Conservation (phyloP, 305 asterid genomes). For the Ilex paraguariensis region DNA sequence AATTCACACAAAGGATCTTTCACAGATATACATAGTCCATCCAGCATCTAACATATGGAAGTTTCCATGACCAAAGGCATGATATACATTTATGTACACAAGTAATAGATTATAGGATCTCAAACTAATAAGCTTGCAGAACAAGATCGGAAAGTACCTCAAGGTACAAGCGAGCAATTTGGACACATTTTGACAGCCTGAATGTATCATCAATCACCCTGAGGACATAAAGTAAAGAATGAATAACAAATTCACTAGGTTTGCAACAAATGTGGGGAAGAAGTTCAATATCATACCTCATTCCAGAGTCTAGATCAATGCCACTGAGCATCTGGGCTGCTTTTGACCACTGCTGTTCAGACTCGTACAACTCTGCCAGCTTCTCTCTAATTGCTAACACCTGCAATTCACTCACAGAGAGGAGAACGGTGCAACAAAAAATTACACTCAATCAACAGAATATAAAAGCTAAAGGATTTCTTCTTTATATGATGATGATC, state of each 20-base stretch:
- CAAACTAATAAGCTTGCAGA: conserved; percentile 3
- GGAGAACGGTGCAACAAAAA: neutral
- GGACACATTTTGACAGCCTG: conserved; percentile 87
- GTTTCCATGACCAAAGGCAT: conserved; percentile 4
- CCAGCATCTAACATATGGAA: conserved; percentile 9
- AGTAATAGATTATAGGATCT: neutral
- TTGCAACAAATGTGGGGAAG: neutral
- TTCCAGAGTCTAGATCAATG: conserved; percentile 96
- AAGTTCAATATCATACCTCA: conserved; percentile 55
- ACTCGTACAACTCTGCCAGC: conserved; percentile 88
- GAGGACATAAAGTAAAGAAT: conserved; percentile 21
- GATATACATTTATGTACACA: too few relatives aligned
- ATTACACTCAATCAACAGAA: neutral
- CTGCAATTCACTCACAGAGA: conserved; percentile 24
- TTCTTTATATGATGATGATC: neutral
- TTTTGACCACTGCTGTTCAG: conserved; percentile 91
- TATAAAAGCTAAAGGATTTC: neutral
- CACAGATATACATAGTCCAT: too few relatives aligned
- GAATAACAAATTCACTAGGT: conserved; percentile 3
- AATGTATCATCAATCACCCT: conserved; percentile 92
- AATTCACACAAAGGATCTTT: too few relatives aligned
- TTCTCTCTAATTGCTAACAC: conserved; percentile 88
- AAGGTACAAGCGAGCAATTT: conserved; percentile 92
- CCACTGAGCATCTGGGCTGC: conserved; percentile 99
- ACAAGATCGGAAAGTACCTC: conserved; percentile 48